phyloP scores from a whole-genome alignment of 345 rosid species.

The Litchi chinensis region DNA sequence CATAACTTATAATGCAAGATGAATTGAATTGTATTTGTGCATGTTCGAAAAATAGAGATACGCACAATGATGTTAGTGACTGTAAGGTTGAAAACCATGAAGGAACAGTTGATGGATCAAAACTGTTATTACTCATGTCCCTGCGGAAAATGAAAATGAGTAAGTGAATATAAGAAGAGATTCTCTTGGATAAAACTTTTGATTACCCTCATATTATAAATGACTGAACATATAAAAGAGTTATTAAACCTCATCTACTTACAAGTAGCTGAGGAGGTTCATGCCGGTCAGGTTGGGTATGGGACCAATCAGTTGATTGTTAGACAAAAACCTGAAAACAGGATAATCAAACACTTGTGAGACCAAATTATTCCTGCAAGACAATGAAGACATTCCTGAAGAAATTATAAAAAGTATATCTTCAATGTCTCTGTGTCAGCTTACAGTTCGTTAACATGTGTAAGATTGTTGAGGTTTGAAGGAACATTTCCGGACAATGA shows the following conservation, averaged over 20 bases:
- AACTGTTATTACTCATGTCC: conserved; percentile 77
- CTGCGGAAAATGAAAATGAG: conserved; percentile 33
- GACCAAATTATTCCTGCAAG: neutral
- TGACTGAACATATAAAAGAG: neutral
- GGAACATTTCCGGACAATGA: conserved; percentile 56
- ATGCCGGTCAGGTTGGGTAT: conserved; percentile 64
- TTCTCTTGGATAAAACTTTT: neutral
- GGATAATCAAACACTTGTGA: neutral
- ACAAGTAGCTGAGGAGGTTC: conserved; percentile 62
- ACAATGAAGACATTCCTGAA: neutral
- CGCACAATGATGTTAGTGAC: conserved; percentile 71
- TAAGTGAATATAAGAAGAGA: neutral
- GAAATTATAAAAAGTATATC: neutral
- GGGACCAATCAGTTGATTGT: conserved; percentile 57
- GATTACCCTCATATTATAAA: neutral
- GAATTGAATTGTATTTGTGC: neutral
- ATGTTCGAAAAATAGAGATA: conserved; percentile 17
- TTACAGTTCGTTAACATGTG: conserved; percentile 63
- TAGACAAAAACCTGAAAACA: conserved; percentile 69
- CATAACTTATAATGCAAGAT: neutral
- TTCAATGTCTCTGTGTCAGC: conserved; percentile 23
- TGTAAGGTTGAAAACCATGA: conserved; percentile 50
- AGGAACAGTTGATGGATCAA: conserved; percentile 49
- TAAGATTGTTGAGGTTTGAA: conserved; percentile 56
- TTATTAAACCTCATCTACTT: conserved; percentile 32